These are phyloP conservation scores for Alternaria sp. DNA, from an alignment of 2,329 filamentous ascomycete genomes.

Conservation along the genomic window DNA sequence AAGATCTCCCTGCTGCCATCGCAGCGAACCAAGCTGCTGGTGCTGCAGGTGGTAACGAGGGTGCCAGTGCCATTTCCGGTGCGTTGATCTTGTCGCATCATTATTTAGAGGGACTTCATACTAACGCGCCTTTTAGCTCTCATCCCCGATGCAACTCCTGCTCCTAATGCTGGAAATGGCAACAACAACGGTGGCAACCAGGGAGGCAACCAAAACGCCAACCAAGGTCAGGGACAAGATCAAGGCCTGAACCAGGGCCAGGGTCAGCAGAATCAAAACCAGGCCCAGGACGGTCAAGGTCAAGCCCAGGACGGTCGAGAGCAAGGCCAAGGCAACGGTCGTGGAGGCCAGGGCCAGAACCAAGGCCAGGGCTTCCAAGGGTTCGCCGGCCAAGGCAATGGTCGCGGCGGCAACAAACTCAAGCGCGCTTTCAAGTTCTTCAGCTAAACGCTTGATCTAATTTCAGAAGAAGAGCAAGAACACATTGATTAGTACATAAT, in stretches of 20 bases:
- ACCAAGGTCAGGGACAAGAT: conserved; percentile 6
- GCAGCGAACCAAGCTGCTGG: conserved; percentile 58
- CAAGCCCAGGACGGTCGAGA: neutral
- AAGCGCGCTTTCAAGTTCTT: conserved; percentile 16
- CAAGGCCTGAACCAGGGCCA: neutral
- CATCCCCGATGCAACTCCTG: conserved; percentile 23
- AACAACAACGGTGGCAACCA: conserved; percentile 26
- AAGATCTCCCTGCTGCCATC: conserved; percentile 60
- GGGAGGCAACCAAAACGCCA: conserved; percentile 16
- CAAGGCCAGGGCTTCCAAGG: conserved; percentile 6
- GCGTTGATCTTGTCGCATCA: conserved; percentile 41
- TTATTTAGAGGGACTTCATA: conserved; percentile 4
- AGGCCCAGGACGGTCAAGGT: neutral
- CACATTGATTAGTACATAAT: neutral
- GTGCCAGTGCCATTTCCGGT: conserved; percentile 54
- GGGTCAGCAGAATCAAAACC: neutral
- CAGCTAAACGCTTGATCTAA: neutral
- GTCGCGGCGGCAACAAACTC: conserved; percentile 8
- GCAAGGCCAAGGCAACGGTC: neutral
- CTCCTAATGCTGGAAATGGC: conserved; percentile 21
- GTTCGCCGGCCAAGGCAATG: conserved; percentile 3
- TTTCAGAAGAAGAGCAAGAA: neutral
- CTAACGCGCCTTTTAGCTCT: conserved; percentile 29
- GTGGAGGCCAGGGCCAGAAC: neutral
- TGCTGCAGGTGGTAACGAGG: conserved; percentile 46